Conservation (phyloP, 768 basidiomycete genomes). For the Psilocybe tampanensis region DNA sequence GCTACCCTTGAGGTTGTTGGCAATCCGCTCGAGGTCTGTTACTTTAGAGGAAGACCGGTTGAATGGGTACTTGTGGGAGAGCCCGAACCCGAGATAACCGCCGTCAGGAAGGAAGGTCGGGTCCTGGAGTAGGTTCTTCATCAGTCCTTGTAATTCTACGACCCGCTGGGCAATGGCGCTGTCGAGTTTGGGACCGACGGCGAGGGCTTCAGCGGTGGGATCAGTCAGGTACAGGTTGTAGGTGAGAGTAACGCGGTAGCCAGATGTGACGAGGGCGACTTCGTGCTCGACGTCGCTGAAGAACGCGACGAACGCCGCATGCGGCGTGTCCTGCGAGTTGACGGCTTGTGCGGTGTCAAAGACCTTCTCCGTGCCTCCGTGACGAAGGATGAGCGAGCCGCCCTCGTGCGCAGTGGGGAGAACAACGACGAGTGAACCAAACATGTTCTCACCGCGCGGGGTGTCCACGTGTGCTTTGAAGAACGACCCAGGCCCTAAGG, state of each 20-base stretch:
- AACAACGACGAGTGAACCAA: slow-evolving; percentile 51
- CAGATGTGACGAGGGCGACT: slow-evolving; percentile 34
- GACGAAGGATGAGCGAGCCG: slow-evolving; percentile 38
- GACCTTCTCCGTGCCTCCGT: slow-evolving; percentile 29
- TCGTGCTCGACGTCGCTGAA: slow-evolving; percentile 44
- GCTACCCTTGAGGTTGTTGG: slow-evolving; percentile 26
- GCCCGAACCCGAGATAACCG: slow-evolving; percentile 41
- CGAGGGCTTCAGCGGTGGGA: background rate
- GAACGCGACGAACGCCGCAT: slow-evolving; percentile 36
- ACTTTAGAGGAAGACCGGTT: background rate
- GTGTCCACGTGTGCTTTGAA: slow-evolving; percentile 54
- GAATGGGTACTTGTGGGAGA: slow-evolving; percentile 39
- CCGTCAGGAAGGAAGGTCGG: slow-evolving; percentile 44
- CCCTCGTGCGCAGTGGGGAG: slow-evolving; percentile 47
- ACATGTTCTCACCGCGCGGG: slow-evolving; percentile 34
- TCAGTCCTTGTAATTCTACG: background rate
- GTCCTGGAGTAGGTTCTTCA: slow-evolving; percentile 33
- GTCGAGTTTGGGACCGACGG: background rate
- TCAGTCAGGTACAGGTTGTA: slow-evolving; percentile 40
- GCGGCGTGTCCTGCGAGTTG: slow-evolving; percentile 18
- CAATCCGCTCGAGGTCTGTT: background rate
- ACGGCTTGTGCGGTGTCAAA: slow-evolving; percentile 37
- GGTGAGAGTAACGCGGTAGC: slow-evolving; percentile 42
- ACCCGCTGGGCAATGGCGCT: background rate
- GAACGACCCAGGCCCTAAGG: slow-evolving; percentile 29